Evolutionary conservation across 345 rosid species (phyloP).

Genomic region (Sonneratia caseolaris): DNA sequence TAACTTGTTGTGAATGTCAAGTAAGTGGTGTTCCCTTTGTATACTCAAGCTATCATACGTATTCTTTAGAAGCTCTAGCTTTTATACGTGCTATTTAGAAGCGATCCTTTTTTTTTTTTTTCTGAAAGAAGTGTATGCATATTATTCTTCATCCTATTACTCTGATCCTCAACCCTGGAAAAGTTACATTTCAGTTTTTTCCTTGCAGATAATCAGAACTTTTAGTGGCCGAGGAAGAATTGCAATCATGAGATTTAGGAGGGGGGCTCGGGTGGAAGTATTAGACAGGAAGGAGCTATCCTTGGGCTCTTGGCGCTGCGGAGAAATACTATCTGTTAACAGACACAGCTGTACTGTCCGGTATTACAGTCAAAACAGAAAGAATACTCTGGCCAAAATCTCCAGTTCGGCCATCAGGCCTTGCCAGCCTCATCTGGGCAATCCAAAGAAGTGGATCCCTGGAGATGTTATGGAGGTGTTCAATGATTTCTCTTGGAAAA

Average conservation of each 20-base stretch:
- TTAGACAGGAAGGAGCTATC: slow-evolving; percentile 46
- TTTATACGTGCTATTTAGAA: slow-evolving; percentile 11
- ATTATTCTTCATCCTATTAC: neutral
- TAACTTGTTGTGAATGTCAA: neutral
- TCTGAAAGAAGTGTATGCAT: neutral
- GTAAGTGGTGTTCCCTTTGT: neutral
- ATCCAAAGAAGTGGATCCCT: slow-evolving; percentile 36
- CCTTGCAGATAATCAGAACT: neutral
- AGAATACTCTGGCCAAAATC: slow-evolving; percentile 26
- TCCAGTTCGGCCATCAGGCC: slow-evolving; percentile 59
- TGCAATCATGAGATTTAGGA: slow-evolving; percentile 47
- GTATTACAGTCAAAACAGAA: slow-evolving; percentile 23
- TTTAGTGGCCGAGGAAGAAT: slow-evolving; percentile 3
- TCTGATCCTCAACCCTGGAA: neutral
- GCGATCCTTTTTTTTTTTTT: neutral
- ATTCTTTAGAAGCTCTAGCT: neutral
- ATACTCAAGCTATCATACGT: neutral
- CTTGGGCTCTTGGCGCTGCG: slow-evolving; percentile 65
- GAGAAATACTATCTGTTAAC: slow-evolving; percentile 55
- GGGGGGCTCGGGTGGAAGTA: slow-evolving; percentile 64
- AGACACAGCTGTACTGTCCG: slow-evolving; percentile 50
- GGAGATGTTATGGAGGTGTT: slow-evolving; percentile 77
- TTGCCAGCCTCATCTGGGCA: slow-evolving; percentile 29
- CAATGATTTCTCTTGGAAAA: slow-evolving; percentile 58
- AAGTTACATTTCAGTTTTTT: neutral